A percentile compares a stretch with the other conserved stretches of the same genome.
Evolutionary conservation across 2,329 filamentous ascomycete species (phyloP).

Genomic region (Ceratocystiopsis brevicomis): DNA sequence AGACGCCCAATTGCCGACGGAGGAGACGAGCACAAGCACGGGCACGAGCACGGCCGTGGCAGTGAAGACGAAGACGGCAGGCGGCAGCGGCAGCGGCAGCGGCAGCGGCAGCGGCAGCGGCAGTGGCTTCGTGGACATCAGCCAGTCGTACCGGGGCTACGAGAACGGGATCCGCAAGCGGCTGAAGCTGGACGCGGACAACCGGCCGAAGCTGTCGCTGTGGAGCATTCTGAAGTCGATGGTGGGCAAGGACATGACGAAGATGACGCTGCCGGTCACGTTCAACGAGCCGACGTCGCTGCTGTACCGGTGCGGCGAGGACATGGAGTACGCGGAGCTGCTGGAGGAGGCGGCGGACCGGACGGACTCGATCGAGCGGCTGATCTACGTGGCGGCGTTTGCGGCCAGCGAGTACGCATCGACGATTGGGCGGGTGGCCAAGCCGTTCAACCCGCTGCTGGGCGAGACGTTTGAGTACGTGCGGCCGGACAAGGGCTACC

Average conservation of each 20-base stretch:
- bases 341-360: constrained; percentile 77
- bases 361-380: constrained; percentile 68
- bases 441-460: constrained; percentile 91
- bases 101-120: no score
- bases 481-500: constrained; percentile 87
- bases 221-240: constrained; percentile 98
- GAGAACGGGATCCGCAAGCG: constrained; percentile 67
- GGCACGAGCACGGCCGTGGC: no score
- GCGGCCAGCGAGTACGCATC: constrained; percentile 93
- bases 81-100: no score
- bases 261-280: constrained; percentile 94
- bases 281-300: constrained; percentile 97
- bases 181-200: constrained; percentile 77
- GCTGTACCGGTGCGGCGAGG: constrained; percentile 84
- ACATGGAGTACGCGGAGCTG: constrained; percentile 94
- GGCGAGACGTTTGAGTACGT: constrained; percentile 96
- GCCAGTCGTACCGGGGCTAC: constrained; percentile 68
- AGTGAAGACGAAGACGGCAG: no score
- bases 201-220: constrained; percentile 82
- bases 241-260: constrained; percentile 99
- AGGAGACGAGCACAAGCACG: constrained; percentile 19
- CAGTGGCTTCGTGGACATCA: constrained; percentile 34
- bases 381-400: constrained; percentile 90
- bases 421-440: constrained; percentile 88
- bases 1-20: constrained; percentile 12